Percentiles rank a stretch among this genome's conserved stretches.
Evolutionary conservation across 495 filamentous ascomycete species (phyloP).

Genomic region (Penicillium herquei): DNA sequence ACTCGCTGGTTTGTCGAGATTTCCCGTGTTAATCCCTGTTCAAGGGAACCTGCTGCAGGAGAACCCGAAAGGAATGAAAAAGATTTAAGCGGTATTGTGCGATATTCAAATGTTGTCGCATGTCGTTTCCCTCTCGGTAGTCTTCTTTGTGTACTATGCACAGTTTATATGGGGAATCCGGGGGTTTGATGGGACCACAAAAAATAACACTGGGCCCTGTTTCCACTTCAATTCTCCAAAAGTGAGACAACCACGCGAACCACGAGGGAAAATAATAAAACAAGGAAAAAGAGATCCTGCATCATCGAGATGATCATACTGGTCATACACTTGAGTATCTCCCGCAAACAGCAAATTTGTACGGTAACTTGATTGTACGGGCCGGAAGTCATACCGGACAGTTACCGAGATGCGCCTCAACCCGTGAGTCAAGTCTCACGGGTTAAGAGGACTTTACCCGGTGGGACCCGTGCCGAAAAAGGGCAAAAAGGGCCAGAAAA

Average conservation of each 20-base stretch:
- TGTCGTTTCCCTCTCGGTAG: background rate
- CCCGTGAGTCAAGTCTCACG: background rate
- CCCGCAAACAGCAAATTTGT: conserved; percentile 10
- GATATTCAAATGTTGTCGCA: background rate
- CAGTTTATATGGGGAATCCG: conserved; percentile 9
- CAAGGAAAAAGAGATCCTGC: background rate
- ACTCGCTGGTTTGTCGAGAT: conserved; percentile 11
- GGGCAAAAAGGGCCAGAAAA: background rate
- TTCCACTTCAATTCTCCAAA: background rate
- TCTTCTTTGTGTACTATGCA: background rate
- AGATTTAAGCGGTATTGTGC: background rate
- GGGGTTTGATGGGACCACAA: conserved; percentile 15
- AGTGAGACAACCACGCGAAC: conserved; percentile 10
- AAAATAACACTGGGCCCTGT: background rate
- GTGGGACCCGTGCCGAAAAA: conserved; percentile 16
- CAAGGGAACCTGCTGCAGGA: conserved; percentile 3
- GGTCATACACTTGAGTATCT: conserved; percentile 6
- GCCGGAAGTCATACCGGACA: conserved; percentile 7
- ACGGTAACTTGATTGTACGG: conserved; percentile 2
- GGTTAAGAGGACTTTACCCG: background rate
- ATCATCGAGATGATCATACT: conserved; percentile 8
- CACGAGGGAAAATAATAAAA: background rate
- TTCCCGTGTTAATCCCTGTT: conserved; percentile 13
- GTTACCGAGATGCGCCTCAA: conserved; percentile 2
- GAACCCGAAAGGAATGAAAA: background rate